These are phyloP conservation scores for Leptographium wingfieldii DNA, from an alignment of 2,329 filamentous ascomycete genomes.

Conservation along the genomic window DNA sequence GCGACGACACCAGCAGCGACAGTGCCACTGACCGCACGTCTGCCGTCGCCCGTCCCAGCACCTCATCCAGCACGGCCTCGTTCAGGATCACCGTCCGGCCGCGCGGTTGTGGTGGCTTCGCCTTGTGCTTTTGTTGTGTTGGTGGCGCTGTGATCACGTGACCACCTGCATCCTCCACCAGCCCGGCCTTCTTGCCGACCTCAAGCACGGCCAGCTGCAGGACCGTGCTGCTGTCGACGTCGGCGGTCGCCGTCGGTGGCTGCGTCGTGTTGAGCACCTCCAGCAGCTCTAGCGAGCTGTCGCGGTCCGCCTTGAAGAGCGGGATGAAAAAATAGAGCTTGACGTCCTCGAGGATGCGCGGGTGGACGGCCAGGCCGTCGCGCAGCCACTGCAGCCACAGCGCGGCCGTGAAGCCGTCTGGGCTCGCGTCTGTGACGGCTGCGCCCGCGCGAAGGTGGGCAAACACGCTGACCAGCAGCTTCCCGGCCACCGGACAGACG, in stretches of 20 bases:
- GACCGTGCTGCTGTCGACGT: slow-evolving; percentile 40
- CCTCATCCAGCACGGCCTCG: slow-evolving; percentile 32
- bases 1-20: slow-evolving; percentile 65
- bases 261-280: slow-evolving; percentile 28
- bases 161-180: slow-evolving; percentile 45
- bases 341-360: slow-evolving; percentile 44
- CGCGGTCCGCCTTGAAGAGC: slow-evolving; percentile 46
- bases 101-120: background rate
- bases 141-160: background rate
- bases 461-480: slow-evolving; percentile 47
- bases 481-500: slow-evolving; percentile 47
- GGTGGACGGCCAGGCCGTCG: slow-evolving; percentile 33
- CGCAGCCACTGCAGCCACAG: slow-evolving; percentile 46
- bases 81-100: slow-evolving; percentile 22
- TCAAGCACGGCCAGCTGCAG: slow-evolving; percentile 57
- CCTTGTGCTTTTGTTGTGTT: background rate
- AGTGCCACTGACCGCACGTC: slow-evolving; percentile 68
- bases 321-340: slow-evolving; percentile 53
- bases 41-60: slow-evolving; percentile 44
- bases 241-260: slow-evolving; percentile 7
- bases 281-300: slow-evolving; percentile 44
- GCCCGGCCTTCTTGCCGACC: slow-evolving; percentile 54
- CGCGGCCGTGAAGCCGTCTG: slow-evolving; percentile 22
- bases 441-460: slow-evolving; percentile 26
- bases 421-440: slow-evolving; percentile 7